Conservation (phyloP, 2,329 filamentous ascomycete genomes). For the Passalora sequoiae region DNA sequence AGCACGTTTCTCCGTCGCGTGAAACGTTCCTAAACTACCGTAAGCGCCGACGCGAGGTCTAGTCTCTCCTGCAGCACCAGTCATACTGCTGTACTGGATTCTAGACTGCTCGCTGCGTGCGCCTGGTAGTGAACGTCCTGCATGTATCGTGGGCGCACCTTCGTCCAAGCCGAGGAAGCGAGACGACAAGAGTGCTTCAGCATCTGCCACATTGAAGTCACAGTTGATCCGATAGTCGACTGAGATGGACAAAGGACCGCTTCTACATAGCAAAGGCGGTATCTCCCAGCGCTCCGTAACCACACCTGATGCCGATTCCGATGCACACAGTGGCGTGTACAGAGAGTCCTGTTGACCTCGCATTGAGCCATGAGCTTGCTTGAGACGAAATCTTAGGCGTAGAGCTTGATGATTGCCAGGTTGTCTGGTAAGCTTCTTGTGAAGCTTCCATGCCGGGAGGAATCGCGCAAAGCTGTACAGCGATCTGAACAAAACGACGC, state of each 20-base stretch:
- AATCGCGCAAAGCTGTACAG: slow-evolving; percentile 78
- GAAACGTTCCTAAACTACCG: slow-evolving; percentile 32
- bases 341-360: slow-evolving; percentile 60
- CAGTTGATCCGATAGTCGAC: slow-evolving; percentile 84
- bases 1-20: slow-evolving; percentile 26
- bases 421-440: slow-evolving; percentile 67
- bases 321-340: slow-evolving; percentile 63
- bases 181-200: slow-evolving; percentile 84
- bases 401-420: slow-evolving; percentile 58
- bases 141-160: slow-evolving; percentile 17
- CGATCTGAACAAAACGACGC: slow-evolving; percentile 87
- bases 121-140: slow-evolving; percentile 27
- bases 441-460: slow-evolving; percentile 80
- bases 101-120: slow-evolving; percentile 45
- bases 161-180: slow-evolving; percentile 90
- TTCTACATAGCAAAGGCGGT: slow-evolving; percentile 77
- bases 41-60: slow-evolving; percentile 27
- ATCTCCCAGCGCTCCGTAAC: slow-evolving; percentile 72
- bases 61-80: slow-evolving; percentile 14
- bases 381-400: slow-evolving; percentile 73
- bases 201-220: slow-evolving; percentile 85
- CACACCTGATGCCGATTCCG: slow-evolving; percentile 44
- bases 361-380: slow-evolving; percentile 51
- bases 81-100: slow-evolving; percentile 23
- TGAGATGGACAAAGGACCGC: slow-evolving; percentile 73